phyloP scores from a whole-genome alignment of 306 rosid species.

The Ceratonia siliqua region DNA sequence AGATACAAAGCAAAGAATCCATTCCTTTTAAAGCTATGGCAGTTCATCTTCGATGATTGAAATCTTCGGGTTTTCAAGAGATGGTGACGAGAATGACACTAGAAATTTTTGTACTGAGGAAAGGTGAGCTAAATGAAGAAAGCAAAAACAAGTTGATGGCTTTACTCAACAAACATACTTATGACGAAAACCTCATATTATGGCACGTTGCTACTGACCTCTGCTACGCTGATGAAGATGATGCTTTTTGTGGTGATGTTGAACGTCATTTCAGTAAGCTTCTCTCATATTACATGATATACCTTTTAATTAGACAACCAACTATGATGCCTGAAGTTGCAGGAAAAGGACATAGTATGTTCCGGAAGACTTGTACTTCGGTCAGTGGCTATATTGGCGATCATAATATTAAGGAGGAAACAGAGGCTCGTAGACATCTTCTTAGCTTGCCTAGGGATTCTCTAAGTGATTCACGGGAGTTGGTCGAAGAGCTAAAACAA shows the following conservation, averaged over 20 bases:
- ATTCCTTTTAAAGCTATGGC: background rate
- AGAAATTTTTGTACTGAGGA: background rate
- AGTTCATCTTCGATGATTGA: constrained; percentile 10
- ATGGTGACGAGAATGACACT: too few relatives aligned
- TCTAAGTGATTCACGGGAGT: too few relatives aligned
- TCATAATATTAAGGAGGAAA: background rate
- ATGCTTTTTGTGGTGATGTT: background rate
- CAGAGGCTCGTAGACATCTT: background rate
- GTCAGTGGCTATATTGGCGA: too few relatives aligned
- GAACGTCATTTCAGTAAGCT: background rate
- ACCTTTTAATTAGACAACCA: background rate
- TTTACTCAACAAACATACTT: too few relatives aligned
- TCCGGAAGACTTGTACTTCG: background rate
- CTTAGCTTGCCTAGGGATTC: too few relatives aligned
- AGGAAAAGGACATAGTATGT: background rate
- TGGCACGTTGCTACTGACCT: constrained; percentile 26
- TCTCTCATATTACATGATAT: too few relatives aligned
- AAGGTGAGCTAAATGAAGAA: background rate
- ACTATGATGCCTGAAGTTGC: background rate
- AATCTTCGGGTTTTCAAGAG: too few relatives aligned
- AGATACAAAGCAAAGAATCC: constrained; percentile 16
- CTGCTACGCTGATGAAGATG: background rate
- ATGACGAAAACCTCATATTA: background rate
- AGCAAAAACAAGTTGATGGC: background rate
- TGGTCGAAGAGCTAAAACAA: background rate